Base-by-base conservation (phyloP, 2,329 filamentous ascomycete genomes). In the Aspergillus floridensis region DNA sequence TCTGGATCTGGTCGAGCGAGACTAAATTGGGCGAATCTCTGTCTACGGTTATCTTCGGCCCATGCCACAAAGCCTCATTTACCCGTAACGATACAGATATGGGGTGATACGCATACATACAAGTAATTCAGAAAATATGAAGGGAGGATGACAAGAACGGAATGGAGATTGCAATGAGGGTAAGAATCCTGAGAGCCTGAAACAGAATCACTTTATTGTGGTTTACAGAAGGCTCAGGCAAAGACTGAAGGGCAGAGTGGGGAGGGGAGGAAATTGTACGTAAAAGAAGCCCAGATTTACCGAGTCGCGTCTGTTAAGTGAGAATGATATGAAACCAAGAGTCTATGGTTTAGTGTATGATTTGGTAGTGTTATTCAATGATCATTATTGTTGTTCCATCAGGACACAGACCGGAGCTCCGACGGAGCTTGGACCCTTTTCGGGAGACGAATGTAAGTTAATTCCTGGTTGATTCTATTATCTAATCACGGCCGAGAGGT, bases 371-470 rank as follows among this genome's bases (percentile, higher is more conserved):
- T 44, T 19, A 19, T 19, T 44, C 38, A 44, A 44, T 44, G 5
- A 16, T 41, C 4, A 41, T 41, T 19, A 16, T 35, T 11, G 22
- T 5, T 35, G 32, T 35, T 16, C 14, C 4, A 10, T 16, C 32
- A 35, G 14, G 38, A 44, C 38, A 44, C 16, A 7, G 16, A 41
- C 41, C 58, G 50, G 64, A 69, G 65, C 66, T 68, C 67, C 63
- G 69, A 64, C 65, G 69, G 68, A 72, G 70, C 71, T 73, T 71
- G 68, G 68, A 64, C 68, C 69, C 60, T 63, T 60, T 31, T 24
- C 51, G 51, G 51, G 35, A 47, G 53, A 47, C 57, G 53, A 57
- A 44, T 52, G 32, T 49, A 12, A 32, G 8, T 12, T 12, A 35
- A 47, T 19, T 24, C 58, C 44, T 38, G 14, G 8, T 53, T 46